Percentiles rank a stretch among this genome's conserved stretches.
Conservation (phyloP, 805 yeast genomes). For the Osmozyma mogii region DNA sequence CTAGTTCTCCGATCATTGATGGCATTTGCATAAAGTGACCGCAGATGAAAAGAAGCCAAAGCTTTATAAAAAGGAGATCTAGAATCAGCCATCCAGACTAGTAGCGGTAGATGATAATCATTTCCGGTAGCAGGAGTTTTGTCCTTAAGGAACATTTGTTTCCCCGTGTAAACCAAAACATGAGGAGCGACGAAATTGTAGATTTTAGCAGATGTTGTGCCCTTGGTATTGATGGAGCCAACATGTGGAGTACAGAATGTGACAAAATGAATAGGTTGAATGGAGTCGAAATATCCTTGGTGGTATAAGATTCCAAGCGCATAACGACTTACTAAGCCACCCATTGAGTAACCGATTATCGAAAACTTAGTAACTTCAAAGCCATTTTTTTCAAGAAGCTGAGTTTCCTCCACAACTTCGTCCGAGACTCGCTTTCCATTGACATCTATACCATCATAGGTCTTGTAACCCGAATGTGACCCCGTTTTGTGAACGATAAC, state of each 20-base stretch:
- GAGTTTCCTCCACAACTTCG: constrained; percentile 41
- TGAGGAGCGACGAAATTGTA: constrained; percentile 61
- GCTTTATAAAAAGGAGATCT: constrained; percentile 8
- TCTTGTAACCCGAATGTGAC: constrained; percentile 64
- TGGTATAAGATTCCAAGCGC: background rate
- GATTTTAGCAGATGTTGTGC: constrained; percentile 31
- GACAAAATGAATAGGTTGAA: background rate
- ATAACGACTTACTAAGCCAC: background rate
- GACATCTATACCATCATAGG: constrained; percentile 82
- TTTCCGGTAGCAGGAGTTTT: constrained; percentile 4
- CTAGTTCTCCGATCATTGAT: constrained; percentile 42
- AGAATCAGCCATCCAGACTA: constrained; percentile 11
- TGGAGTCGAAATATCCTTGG: background rate
- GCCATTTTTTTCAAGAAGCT: constrained; percentile 6
- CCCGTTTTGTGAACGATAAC: constrained; percentile 43
- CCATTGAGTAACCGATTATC: constrained; percentile 1
- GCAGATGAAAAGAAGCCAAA: constrained; percentile 4
- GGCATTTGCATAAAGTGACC: constrained; percentile 9
- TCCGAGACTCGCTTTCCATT: constrained; percentile 70
- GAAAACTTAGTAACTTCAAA: constrained; percentile 23
- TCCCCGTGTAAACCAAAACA: constrained; percentile 63
- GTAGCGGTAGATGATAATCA: constrained; percentile 5
- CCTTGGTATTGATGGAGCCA: constrained; percentile 38
- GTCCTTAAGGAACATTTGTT: constrained; percentile 60
- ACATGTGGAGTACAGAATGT: background rate